Conservation (phyloP, 1,284 basidiomycete species). For the Phlebopus sp. region DNA sequence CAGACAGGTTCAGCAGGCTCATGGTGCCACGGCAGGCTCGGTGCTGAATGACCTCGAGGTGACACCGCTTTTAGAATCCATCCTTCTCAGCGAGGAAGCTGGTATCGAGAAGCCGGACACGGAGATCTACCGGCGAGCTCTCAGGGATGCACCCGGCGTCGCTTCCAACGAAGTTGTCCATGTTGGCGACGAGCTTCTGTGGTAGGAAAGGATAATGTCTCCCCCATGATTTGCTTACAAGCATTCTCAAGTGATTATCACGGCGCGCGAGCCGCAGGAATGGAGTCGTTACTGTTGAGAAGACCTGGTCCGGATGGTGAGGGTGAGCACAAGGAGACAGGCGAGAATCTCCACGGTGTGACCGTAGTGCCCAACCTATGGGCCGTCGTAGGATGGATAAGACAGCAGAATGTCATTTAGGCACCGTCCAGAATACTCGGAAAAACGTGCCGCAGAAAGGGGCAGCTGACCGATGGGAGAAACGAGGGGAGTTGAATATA, state of each 20-base stretch:
- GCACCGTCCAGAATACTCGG: not conserved
- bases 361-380: constrained; percentile 41
- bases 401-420: constrained; percentile 9
- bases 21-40: constrained; percentile 34
- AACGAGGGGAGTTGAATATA: too few species aligned
- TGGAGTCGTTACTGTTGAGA: constrained; percentile 56
- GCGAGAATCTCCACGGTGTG: constrained; percentile 40
- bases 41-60: constrained; percentile 62
- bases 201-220: constrained; percentile 39
- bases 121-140: constrained; percentile 54
- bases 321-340: constrained; percentile 43
- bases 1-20: constrained; percentile 1
- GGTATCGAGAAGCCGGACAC: constrained; percentile 64
- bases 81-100: constrained; percentile 64
- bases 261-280: constrained; percentile 59
- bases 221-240: constrained; percentile 8
- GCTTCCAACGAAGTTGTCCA: constrained; percentile 52
- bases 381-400: constrained; percentile 37
- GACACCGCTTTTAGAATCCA: constrained; percentile 43
- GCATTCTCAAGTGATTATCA: constrained; percentile 54
- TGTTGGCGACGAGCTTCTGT: constrained; percentile 67
- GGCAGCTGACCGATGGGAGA: too few species aligned
- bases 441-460: not conserved
- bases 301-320: constrained; percentile 48
- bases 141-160: constrained; percentile 28